A percentile compares a stretch with the other conserved stretches of the same genome.
Evolutionary conservation across 345 rosid species (phyloP).

Genomic region (Euphorbia pulcherrima): DNA sequence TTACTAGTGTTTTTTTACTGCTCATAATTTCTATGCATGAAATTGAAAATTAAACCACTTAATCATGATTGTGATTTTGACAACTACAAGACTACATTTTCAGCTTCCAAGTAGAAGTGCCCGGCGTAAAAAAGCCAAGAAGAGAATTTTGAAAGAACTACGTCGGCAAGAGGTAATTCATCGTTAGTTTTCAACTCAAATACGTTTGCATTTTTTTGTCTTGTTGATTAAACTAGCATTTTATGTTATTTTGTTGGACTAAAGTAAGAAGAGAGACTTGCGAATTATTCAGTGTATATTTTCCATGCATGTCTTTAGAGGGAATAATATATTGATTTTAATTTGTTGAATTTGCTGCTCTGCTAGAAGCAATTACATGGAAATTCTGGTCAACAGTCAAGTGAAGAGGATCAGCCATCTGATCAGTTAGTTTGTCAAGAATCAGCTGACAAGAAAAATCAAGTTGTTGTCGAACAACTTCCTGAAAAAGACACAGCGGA

Average conservation of each 20-base stretch:
- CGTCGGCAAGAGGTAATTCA: conserved; percentile 50
- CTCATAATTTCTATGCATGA: background rate
- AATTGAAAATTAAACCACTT: background rate
- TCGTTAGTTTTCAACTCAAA: background rate
- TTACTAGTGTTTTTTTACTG: background rate
- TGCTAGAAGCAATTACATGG: conserved; percentile 32
- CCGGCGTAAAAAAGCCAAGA: conserved; percentile 83
- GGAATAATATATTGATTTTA: background rate
- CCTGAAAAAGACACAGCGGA: conserved; percentile 2
- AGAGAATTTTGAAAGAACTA: conserved; percentile 68
- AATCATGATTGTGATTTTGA: conserved; percentile 4
- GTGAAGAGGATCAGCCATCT: conserved; percentile 23
- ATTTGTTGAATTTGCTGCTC: conserved; percentile 34
- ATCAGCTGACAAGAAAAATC: conserved; percentile 16
- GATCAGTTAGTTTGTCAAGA: conserved; percentile 28
- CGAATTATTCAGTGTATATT: background rate
- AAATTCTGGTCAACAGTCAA: conserved; percentile 35
- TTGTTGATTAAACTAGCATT: background rate
- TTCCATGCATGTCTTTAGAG: conserved; percentile 6
- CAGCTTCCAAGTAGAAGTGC: conserved; percentile 88
- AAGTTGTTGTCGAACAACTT: conserved; percentile 12
- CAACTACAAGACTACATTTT: conserved; percentile 15
- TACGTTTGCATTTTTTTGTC: background rate
- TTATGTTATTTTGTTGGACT: background rate
- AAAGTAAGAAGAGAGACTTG: background rate